Evolutionary conservation across 352 stramenopile genomes (phyloP).

Genomic region (Globisporangium cylindrosporum): DNA sequence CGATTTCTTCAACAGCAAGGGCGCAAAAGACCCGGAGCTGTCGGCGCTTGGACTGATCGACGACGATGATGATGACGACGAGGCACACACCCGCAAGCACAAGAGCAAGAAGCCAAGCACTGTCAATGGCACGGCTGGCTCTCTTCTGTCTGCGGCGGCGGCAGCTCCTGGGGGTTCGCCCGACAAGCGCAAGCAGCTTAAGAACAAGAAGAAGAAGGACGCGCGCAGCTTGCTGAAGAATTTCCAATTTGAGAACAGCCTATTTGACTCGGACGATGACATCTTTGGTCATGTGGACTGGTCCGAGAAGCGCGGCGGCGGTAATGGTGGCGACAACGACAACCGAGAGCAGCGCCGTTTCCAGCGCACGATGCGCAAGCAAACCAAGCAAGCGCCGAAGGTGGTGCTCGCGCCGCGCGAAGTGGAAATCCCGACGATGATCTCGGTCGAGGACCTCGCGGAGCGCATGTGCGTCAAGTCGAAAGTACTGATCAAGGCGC

Average conservation of each 20-base stretch:
- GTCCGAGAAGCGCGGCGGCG: conserved; percentile 32
- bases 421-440: conserved; percentile 71
- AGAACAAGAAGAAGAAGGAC: conserved; percentile 78
- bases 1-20: conserved; percentile 26
- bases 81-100: conserved; percentile 30
- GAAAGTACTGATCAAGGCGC: conserved; percentile 53
- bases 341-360: conserved; percentile 61
- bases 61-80: conserved; percentile 21
- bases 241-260: conserved; percentile 86
- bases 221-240: conserved; percentile 68
- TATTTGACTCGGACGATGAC: conserved; percentile 65
- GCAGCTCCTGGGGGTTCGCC: conserved; percentile 8
- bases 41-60: conserved; percentile 44
- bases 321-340: conserved; percentile 25
- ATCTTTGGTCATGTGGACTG: conserved; percentile 80
- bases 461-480: conserved; percentile 83
- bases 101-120: conserved; percentile 29
- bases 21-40: conserved; percentile 34
- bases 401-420: conserved; percentile 47
- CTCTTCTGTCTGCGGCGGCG: conserved; percentile 28
- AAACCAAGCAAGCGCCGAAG: conserved; percentile 40
- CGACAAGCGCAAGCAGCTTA: conserved; percentile 54
- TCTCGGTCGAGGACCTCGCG: conserved; percentile 75
- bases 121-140: conserved; percentile 19
- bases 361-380: conserved; percentile 57